phyloP scores from a whole-genome alignment of 768 basidiomycete species.

The Pleurotus eryngii region DNA sequence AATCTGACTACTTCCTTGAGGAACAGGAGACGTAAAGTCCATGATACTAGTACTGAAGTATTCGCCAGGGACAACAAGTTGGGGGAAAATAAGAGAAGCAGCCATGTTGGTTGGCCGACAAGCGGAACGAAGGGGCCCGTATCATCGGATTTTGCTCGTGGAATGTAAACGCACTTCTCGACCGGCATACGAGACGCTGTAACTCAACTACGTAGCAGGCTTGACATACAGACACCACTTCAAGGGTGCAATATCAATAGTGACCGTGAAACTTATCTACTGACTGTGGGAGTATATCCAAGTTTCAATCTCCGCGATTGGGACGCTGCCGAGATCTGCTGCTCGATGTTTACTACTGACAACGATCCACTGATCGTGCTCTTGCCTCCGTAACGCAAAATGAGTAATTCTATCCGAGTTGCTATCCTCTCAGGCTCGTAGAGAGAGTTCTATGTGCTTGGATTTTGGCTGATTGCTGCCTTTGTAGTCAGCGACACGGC shows the following conservation, averaged over 20 bases:
- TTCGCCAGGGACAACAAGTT: too few species aligned
- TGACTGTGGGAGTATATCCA: neutral
- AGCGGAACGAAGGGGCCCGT: too few species aligned
- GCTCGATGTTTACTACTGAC: neutral
- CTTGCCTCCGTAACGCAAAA: neutral
- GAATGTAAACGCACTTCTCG: too few species aligned
- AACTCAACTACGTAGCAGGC: too few species aligned
- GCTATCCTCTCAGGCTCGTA: slow-evolving; percentile 4
- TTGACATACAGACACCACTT: neutral
- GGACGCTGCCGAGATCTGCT: slow-evolving; percentile 5
- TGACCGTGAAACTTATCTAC: neutral
- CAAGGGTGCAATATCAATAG: neutral
- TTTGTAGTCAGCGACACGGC: slow-evolving; percentile 71
- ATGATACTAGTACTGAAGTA: too few species aligned
- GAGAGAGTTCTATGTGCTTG: neutral
- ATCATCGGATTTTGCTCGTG: too few species aligned
- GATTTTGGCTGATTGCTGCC: neutral
- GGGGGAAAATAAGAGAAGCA: too few species aligned
- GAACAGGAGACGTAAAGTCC: too few species aligned
- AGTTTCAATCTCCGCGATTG: neutral
- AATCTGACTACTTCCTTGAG: too few species aligned
- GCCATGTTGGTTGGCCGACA: too few species aligned
- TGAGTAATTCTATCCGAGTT: neutral
- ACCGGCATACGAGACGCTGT: too few species aligned
- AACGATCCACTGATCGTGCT: neutral